These are phyloP conservation scores for Gentiana macrophylla DNA, from an alignment of 257 asterid species.

Conservation along the genomic window DNA sequence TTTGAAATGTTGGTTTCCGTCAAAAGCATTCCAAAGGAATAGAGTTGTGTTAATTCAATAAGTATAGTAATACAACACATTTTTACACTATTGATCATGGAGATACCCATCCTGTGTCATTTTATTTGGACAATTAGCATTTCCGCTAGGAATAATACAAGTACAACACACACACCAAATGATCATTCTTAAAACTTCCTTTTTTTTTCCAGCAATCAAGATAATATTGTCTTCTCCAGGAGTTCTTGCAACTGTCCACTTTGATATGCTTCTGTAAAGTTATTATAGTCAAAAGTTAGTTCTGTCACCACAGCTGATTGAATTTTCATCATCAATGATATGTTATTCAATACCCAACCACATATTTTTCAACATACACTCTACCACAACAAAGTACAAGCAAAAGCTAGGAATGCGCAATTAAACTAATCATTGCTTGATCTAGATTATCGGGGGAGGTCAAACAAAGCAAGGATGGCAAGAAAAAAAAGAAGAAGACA, in stretches of 20 bases:
- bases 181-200: too few species aligned
- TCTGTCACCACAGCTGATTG: background rate
- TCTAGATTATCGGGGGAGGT: background rate
- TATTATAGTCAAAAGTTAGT: background rate
- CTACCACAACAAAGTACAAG: background rate
- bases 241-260: constrained; percentile 22
- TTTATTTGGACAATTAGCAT: too few species aligned
- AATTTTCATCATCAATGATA: background rate
- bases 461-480: too few species aligned
- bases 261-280: constrained; percentile 18
- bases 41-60: too few species aligned
- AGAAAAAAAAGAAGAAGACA: too few species aligned
- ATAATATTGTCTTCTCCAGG: constrained; percentile 16
- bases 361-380: background rate
- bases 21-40: too few species aligned
- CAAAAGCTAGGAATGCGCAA: background rate
- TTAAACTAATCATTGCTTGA: background rate
- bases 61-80: too few species aligned
- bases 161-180: too few species aligned
- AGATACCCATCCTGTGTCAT: too few species aligned
- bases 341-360: background rate
- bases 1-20: too few species aligned
- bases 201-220: background rate
- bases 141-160: too few species aligned
- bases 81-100: too few species aligned